Percentiles rank a stretch among this genome's conserved stretches.
phyloP scores from a whole-genome alignment of 306 rosid genomes.

The Sindora glabra region DNA sequence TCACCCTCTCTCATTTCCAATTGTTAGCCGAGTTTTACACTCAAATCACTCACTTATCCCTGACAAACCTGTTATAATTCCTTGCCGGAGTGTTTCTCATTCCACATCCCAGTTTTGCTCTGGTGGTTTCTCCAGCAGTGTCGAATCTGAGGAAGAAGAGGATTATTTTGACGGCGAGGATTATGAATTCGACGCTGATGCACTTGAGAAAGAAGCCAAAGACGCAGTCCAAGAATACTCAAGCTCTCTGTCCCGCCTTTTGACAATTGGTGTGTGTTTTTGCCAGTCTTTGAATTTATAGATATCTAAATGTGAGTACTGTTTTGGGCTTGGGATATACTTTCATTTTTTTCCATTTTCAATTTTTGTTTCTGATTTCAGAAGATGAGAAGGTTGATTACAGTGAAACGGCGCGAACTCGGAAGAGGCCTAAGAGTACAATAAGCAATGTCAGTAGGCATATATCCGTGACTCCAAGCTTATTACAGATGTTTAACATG shows the following conservation, averaged over 20 bases:
- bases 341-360: no score
- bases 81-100: conserved; percentile 27
- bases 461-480: not conserved
- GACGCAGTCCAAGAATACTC: conserved; percentile 54
- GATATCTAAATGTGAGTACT: no score
- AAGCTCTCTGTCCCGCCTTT: conserved; percentile 39
- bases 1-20: conserved; percentile 10
- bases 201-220: conserved; percentile 66
- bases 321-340: no score
- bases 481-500: no score
- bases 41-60: not conserved
- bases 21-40: not conserved
- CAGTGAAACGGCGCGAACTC: conserved; percentile 32
- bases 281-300: not conserved
- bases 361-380: conserved; percentile 32
- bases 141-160: conserved; percentile 7
- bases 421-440: conserved; percentile 35
- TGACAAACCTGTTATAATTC: not conserved
- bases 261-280: conserved; percentile 36
- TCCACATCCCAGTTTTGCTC: not conserved
- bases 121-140: conserved; percentile 11
- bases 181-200: conserved; percentile 30
- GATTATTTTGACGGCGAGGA: conserved; percentile 27
- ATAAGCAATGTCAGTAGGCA: conserved; percentile 38
- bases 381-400: conserved; percentile 49